These are phyloP conservation scores for Jaltomata sinuosa DNA, from an alignment of 257 asterid genomes.

Conservation along the genomic window DNA sequence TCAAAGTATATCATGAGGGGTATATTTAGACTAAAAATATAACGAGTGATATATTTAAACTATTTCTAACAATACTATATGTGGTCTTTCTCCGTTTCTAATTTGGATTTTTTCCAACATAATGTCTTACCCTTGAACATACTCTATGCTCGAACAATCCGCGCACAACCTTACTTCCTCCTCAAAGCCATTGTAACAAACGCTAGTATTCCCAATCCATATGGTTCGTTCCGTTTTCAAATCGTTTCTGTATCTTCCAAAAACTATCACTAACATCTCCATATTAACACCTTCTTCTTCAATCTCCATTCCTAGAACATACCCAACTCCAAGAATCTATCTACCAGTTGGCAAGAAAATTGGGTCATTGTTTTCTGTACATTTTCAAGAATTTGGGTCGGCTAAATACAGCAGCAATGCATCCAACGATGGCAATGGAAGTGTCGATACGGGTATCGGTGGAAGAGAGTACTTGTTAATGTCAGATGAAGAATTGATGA, in stretches of 20 bases:
- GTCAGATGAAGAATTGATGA: constrained; percentile 79
- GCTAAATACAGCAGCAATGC: constrained; percentile 11
- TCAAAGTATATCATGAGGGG: no score
- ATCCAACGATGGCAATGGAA: constrained; percentile 6
- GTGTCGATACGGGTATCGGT: constrained; percentile 9
- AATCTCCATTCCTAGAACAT: neutral
- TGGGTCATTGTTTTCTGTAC: constrained; percentile 13
- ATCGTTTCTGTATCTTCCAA: constrained; percentile 32
- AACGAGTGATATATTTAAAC: no score
- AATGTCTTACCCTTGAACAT: neutral
- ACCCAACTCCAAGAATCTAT: neutral
- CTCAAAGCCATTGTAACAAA: neutral
- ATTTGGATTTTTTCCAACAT: neutral
- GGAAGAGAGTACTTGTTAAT: constrained; percentile 52
- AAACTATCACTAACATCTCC: constrained; percentile 12
- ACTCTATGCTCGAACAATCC: neutral
- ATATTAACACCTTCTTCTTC: constrained; percentile 11
- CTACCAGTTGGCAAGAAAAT: neutral
- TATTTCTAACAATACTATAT: no score
- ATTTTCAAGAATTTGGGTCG: constrained; percentile 8
- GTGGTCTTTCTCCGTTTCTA: neutral
- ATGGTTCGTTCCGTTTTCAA: constrained; percentile 40
- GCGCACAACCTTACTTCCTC: neutral
- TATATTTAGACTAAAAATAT: no score
- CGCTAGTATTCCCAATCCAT: neutral